A percentile compares a stretch with the other conserved stretches of the same genome.
phyloP scores from a whole-genome alignment of 768 basidiomycete genomes.

The Neoboletus magnificus region DNA sequence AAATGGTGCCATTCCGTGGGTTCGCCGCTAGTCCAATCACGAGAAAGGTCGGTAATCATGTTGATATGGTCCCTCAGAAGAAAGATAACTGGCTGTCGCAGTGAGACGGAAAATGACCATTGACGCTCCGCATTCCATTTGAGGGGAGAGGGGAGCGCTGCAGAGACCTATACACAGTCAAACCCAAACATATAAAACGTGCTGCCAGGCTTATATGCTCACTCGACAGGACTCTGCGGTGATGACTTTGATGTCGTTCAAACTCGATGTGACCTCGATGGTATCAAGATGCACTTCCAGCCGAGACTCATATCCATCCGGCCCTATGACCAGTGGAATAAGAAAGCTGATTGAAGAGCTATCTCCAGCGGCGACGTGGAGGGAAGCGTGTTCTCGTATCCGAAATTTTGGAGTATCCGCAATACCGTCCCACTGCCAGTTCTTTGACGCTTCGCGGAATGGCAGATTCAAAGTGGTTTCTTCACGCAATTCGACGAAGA shows the following conservation, averaged over 20 bases:
- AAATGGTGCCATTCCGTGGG: constrained; percentile 79
- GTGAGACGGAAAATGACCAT: constrained; percentile 73
- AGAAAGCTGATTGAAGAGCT: constrained; percentile 83
- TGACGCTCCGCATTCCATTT: constrained; percentile 77
- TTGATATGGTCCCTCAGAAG: constrained; percentile 92
- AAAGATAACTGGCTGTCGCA: constrained; percentile 71
- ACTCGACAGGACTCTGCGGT: constrained; percentile 78
- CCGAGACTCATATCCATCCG: constrained; percentile 72
- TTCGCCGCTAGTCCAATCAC: constrained; percentile 87
- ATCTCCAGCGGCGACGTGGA: constrained; percentile 73
- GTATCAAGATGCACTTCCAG: constrained; percentile 82
- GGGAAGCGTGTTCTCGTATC: constrained; percentile 63
- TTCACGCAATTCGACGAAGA: constrained; percentile 79
- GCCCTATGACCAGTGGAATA: constrained; percentile 74
- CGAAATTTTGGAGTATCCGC: constrained; percentile 46
- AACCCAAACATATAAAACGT: constrained; percentile 14
- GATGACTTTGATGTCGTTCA: constrained; percentile 83
- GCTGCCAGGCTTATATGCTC: constrained; percentile 1
- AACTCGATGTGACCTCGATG: constrained; percentile 72
- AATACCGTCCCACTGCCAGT: constrained; percentile 90
- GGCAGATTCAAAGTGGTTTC: constrained; percentile 80
- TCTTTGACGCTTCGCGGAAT: constrained; percentile 91
- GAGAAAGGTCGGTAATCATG: constrained; percentile 89
- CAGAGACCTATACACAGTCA: constrained; percentile 48
- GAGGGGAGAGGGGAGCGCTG: constrained; percentile 76